These are phyloP conservation scores for Pythium coloratum DNA, from an alignment of 352 stramenopile genomes.

Conservation along the genomic window DNA sequence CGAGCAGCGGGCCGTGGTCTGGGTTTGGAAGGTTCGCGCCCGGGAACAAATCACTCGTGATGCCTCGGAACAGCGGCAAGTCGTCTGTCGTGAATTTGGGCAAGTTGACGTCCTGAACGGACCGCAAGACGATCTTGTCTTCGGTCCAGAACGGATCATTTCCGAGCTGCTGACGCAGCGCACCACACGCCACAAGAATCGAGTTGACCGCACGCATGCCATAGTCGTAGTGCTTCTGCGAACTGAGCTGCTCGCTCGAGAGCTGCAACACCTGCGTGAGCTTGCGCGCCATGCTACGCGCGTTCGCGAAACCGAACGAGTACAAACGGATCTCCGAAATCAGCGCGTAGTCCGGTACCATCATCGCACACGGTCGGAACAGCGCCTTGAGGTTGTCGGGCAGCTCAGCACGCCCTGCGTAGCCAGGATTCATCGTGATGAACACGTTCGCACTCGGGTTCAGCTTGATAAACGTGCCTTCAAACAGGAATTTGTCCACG, in stretches of 20 bases:
- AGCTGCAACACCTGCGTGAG: constrained; percentile 93
- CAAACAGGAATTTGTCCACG: constrained; percentile 81
- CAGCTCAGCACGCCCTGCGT: constrained; percentile 87
- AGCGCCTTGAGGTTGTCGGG: constrained; percentile 88
- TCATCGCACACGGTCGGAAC: constrained; percentile 86
- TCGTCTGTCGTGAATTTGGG: constrained; percentile 95
- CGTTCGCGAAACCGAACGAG: constrained; percentile 92
- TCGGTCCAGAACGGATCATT: constrained; percentile 89
- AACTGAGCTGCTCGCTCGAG: constrained; percentile 92
- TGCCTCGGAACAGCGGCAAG: constrained; percentile 91
- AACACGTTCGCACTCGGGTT: constrained; percentile 89
- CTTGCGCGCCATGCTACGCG: constrained; percentile 89
- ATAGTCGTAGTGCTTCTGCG: constrained; percentile 96
- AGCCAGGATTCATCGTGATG: constrained; percentile 90
- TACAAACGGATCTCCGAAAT: constrained; percentile 94
- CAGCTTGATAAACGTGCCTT: constrained; percentile 83
- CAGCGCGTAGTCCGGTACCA: constrained; percentile 86
- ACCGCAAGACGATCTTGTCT: constrained; percentile 91
- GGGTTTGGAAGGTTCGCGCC: constrained; percentile 85
- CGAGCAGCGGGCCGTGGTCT: constrained; percentile 81
- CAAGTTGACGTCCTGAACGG: constrained; percentile 93
- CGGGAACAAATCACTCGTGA: constrained; percentile 93
- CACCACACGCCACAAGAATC: constrained; percentile 92
- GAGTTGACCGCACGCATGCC: constrained; percentile 95
- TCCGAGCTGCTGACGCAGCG: constrained; percentile 86